Base-by-base conservation (phyloP, 2,329 filamentous ascomycete genomes). In the Aspergillus alliaceus region DNA sequence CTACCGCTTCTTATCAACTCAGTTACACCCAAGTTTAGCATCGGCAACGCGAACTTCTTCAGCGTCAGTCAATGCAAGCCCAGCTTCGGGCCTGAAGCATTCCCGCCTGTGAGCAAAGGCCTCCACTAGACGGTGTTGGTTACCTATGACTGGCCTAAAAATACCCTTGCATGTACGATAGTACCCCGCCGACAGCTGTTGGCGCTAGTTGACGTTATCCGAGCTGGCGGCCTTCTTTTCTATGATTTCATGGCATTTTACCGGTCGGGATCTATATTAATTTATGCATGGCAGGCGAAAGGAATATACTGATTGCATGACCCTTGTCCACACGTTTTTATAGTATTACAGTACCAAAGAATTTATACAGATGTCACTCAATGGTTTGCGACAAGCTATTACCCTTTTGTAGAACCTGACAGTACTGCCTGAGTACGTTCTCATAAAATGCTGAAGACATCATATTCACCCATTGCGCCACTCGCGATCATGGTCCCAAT, bases 241-340 rank as follows among this genome's bases (percentile, higher is more conserved):
- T 52, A 40, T 42, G 51, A 54, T 54, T 34, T 48, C n/a, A 54
- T 54, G 42, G 51, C 40, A 54, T 54, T n/a, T 32, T 48, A 42
- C 27, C 20, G 29, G 51, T 31, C 51, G 39, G 39, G 20, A 52
- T 32, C 25, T 32, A 25, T 32, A 35, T 46, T 46, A 35, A 34
- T 42, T 31, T 35, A 25, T 53, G 51, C 51, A 53, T 53, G 37
- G 37, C 27, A 20, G 40, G 40, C 40, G 40, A 44, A 44, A 27
- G 40, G 40, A 44, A 27, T 29, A 29, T 27, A 27, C 24, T 44
- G 24, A 15, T 44, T 24, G 40, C 40, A 44, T 44, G 24, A 12
- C 2, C 27, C 14, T n/a, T 29, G 40, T 27, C 40, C 20, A 44
- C 40, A n/a, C 24, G 12, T 27, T 29, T 44, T 44, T 2, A 24